phyloP scores from a whole-genome alignment of 2,329 filamentous ascomycete species.

The Macrophomina phaseolina region DNA sequence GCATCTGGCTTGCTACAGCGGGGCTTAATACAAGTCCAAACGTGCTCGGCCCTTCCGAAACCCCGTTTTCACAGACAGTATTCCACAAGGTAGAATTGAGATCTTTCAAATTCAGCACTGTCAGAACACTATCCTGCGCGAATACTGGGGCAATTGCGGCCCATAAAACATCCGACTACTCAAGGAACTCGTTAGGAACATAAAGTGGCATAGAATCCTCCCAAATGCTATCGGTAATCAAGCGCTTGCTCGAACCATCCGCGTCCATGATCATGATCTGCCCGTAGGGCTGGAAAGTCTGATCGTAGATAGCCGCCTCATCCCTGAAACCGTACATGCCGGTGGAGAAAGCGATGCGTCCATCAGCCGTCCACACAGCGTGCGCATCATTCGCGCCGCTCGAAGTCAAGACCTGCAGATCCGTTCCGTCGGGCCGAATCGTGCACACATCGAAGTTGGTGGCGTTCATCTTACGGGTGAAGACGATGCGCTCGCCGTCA shows the following conservation, averaged over 20 bases:
- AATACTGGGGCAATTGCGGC: too few species aligned
- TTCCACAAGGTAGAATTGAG: too few species aligned
- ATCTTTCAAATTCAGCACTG: background rate
- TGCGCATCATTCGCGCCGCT: conserved; percentile 52
- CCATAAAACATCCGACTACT: background rate
- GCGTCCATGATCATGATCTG: conserved; percentile 53
- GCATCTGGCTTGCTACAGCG: too few species aligned
- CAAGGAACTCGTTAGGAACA: conserved; percentile 30
- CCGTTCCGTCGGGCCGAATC: conserved; percentile 49
- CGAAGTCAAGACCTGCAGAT: conserved; percentile 42
- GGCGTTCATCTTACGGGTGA: conserved; percentile 44
- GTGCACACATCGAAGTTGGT: conserved; percentile 51
- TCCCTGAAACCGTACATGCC: conserved; percentile 54
- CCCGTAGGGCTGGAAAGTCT: conserved; percentile 54
- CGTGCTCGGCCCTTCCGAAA: too few species aligned
- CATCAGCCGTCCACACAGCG: conserved; percentile 52
- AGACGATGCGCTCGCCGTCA: conserved; percentile 47
- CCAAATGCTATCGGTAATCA: conserved; percentile 33
- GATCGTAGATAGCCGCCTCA: conserved; percentile 49
- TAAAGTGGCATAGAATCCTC: conserved; percentile 33
- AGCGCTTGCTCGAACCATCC: conserved; percentile 40
- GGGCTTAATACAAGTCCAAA: too few species aligned
- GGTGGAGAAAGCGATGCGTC: conserved; percentile 49
- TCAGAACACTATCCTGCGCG: background rate
- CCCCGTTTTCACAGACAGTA: too few species aligned